Conservation (phyloP, 179 eudicot species). For the Vitellaria paradoxa region DNA sequence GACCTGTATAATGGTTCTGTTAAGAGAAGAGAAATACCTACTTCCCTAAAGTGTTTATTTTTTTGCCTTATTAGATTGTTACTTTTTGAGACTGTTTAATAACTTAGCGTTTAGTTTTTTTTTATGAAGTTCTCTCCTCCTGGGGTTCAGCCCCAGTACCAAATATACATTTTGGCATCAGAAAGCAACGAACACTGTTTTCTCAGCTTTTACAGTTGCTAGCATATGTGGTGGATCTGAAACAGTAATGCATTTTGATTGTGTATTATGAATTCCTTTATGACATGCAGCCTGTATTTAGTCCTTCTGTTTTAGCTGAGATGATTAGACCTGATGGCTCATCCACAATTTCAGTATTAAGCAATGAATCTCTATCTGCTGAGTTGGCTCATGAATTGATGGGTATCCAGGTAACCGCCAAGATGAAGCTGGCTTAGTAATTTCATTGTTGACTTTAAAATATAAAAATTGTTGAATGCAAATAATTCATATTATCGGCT, state of each 20-base stretch:
- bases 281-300: conserved; percentile 67
- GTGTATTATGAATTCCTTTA: not conserved
- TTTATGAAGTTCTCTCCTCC: not conserved
- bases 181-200: not conserved
- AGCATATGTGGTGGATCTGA: not conserved
- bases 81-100: too few species aligned
- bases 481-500: not conserved
- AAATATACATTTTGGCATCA: not conserved
- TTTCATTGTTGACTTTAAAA: conserved; percentile 4
- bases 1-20: not conserved
- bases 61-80: not conserved
- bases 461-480: not conserved
- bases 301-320: conserved; percentile 70
- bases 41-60: too few species aligned
- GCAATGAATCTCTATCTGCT: conserved; percentile 73
- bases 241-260: not conserved
- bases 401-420: conserved; percentile 72
- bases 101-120: conserved; percentile 2
- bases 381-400: conserved; percentile 86
- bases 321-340: conserved; percentile 88
- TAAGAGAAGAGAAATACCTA: not conserved
- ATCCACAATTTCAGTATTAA: conserved; percentile 60
- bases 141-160: not conserved
- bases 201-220: conserved; percentile 4
- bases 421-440: not conserved